Base-by-base conservation (phyloP, 2,329 filamentous ascomycete genomes). In the Macroventuria anomochaeta region DNA sequence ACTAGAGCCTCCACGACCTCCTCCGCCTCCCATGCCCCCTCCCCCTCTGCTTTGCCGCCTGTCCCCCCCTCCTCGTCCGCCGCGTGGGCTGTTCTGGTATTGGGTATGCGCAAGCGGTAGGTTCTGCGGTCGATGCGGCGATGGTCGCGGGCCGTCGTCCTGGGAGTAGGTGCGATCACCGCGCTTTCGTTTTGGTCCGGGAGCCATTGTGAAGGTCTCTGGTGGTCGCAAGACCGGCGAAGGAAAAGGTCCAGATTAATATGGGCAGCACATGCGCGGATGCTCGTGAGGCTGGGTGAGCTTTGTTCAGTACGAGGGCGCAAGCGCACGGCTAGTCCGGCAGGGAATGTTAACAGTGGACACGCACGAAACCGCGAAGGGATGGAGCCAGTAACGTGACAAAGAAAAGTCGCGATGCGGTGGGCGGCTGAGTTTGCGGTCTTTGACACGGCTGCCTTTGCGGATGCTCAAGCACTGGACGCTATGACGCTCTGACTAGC, bases 141-240 rank as follows among this genome's bases (percentile, higher is more conserved):
- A 82, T 32, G 79, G 78, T 50, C 80, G 69, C 15, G 70, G 61
- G 59, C 70, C 71, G 46, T 70, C 67, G 36, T 81, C 78, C 43
- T 79, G 71, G 12, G 78, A 75, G 53, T 72, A 75, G 39, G 70
- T 74, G 57, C 77, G 74, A 40, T 82, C 80, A 28, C 75, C 71
- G 53, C 80, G 77, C 77, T 86, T 86, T 58, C 84, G 79, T 77
- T 87, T 87, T 47, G 76, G 75, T 59, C 72, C 73, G 60, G 79
- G 81, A 71, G 81, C 76, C 83, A 85, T 85, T 34, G 26, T 69
- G 59, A 69, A 62, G 65, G 65, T 56, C 61, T 67, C 62, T 64
- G 59, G 64, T 40, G 55, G 58, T 58, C 55, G 61, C 64, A 62
- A 68, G 67, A 60, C 66, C 62, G 55, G 61, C 49, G 58, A 49